A percentile compares a stretch with the other conserved stretches of the same genome.
These are phyloP conservation scores for Candida fluviatilis DNA, from an alignment of 805 yeast genomes.

Conservation along the genomic window DNA sequence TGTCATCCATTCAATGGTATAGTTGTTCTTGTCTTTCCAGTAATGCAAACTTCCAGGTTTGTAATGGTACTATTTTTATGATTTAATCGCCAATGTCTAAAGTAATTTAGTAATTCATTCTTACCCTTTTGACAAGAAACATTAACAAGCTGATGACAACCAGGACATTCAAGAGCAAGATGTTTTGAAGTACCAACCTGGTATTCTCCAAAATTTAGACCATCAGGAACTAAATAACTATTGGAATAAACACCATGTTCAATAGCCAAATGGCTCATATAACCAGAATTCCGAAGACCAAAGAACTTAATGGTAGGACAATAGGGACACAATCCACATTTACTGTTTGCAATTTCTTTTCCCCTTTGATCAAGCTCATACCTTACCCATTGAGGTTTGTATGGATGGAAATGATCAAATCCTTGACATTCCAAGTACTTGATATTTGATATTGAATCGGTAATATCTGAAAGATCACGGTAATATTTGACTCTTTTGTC, in stretches of 20 bases:
- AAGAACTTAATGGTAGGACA: conserved; percentile 25
- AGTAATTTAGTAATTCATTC: conserved; percentile 2
- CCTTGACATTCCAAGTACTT: conserved; percentile 18
- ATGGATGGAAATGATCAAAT: conserved; percentile 20
- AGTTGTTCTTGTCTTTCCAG: not conserved
- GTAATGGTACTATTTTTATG: not conserved
- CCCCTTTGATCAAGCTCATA: conserved; percentile 22
- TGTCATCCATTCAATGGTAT: not conserved
- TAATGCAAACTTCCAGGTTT: conserved; percentile 1
- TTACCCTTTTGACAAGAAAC: conserved; percentile 4
- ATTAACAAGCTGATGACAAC: conserved; percentile 2
- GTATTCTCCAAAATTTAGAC: conserved; percentile 24
- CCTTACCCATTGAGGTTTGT: conserved; percentile 28
- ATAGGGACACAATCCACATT: conserved; percentile 31
- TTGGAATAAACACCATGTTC: conserved; percentile 33
- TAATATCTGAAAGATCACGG: conserved; percentile 10
- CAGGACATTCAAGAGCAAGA: conserved; percentile 1
- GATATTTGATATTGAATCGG: conserved; percentile 17
- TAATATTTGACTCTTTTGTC: conserved; percentile 11
- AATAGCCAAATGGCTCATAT: conserved; percentile 29
- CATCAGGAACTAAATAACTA: conserved; percentile 28
- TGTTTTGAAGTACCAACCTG: conserved; percentile 7
- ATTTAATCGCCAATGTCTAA: conserved; percentile 1
- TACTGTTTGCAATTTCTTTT: conserved; percentile 17
- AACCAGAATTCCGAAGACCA: conserved; percentile 30